phyloP scores from a whole-genome alignment of 495 filamentous ascomycete genomes.

The Talaromyces trachyspermus region DNA sequence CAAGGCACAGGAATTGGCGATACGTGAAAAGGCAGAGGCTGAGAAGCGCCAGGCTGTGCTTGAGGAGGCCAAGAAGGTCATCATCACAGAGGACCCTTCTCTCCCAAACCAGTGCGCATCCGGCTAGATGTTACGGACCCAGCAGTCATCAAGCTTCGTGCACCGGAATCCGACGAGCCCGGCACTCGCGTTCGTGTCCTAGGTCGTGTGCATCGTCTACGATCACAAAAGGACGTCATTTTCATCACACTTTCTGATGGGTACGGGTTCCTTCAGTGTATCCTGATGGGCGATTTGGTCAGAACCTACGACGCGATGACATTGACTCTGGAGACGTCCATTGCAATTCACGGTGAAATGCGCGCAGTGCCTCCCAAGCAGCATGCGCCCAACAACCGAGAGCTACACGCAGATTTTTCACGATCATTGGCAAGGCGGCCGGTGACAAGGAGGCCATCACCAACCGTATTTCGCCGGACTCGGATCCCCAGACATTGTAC shows the following conservation, averaged over 20 bases:
- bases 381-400: constrained; percentile 77
- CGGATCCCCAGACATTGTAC: constrained; percentile 72
- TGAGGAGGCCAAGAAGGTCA: constrained; percentile 83
- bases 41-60: constrained; percentile 58
- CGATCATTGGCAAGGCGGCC: constrained; percentile 74
- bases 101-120: constrained; percentile 73
- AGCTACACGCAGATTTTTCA: constrained; percentile 90
- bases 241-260: constrained; percentile 87
- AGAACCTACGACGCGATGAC: constrained; percentile 89
- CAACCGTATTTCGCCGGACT: constrained; percentile 75
- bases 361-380: constrained; percentile 70
- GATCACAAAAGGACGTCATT: constrained; percentile 76
- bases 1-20: constrained; percentile 60
- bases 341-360: constrained; percentile 86
- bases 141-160: constrained; percentile 53
- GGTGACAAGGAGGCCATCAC: constrained; percentile 91
- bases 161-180: constrained; percentile 39
- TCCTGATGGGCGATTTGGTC: constrained; percentile 74
- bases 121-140: constrained; percentile 60
- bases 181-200: constrained; percentile 76
- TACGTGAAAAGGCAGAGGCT: constrained; percentile 65
- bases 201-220: constrained; percentile 78
- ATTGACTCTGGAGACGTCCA: constrained; percentile 81
- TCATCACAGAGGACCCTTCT: constrained; percentile 71
- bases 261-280: constrained; percentile 82